Evolutionary conservation across 164 flowering plant genomes (phyloP), one percentile per base, ranked within the genome.

Genomic region (Tetrastigma voinierianum): DNA sequence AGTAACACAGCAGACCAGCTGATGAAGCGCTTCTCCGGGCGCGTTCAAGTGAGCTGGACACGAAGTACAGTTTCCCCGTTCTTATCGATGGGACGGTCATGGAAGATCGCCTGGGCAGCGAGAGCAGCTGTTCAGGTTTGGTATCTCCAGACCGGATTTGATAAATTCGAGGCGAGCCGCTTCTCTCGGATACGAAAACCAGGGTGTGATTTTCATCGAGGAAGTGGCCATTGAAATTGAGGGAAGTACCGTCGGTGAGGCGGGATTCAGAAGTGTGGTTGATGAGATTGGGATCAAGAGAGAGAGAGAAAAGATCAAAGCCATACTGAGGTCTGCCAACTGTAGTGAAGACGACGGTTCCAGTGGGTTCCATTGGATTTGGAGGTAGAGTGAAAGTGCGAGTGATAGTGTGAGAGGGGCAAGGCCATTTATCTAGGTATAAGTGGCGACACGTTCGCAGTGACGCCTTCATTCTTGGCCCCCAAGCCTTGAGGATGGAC

Each of bases 21-120:
- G 24, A 59, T 74, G 71, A 86, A 81, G 1, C 51, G 78, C 17
- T 53, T 57, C 11, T 72, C 80, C 7, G 96, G 79, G n/a, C 71
- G n/a, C 71, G 64, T 59, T 93, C 87, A 60, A n/a, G n/a, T 89
- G 98, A 66, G 91, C 87, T 8, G 96, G 96, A 93, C 9, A 89
- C 74, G 70, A 86, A 89, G 74, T 76, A 87, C 48, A 93, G 75
- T n/a, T n/a, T n/a, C 1, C 66, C 62, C 61, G 66, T 81, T 74
- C n/a, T 58, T 72, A 2, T 87, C 13, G 51, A 73, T 14, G 11
- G 97, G 97, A 8, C 97, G 92, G 72, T 90, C 96, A 65, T 84
- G 88, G 74, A 88, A 80, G 79, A 80, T 88, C 86, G 0, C 59
- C 60, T n/a, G 16, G 81, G 66, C 0, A 70, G 60, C 8, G 71